Evolutionary conservation across 352 stramenopile species (phyloP), one percentile per base, ranked within the genome.

Genomic region (Phytophthora pini): DNA sequence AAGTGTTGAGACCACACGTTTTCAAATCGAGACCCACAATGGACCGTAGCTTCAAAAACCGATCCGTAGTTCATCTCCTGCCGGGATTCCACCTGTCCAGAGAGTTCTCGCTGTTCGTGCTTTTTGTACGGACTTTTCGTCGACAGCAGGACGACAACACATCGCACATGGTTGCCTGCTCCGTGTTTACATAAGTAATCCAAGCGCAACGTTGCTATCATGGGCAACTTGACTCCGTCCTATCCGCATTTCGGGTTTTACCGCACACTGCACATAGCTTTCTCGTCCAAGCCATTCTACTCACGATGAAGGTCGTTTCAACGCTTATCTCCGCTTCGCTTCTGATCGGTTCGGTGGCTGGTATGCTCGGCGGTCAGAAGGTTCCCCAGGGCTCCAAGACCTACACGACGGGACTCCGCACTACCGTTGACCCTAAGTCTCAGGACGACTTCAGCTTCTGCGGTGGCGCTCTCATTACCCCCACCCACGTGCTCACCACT

Each of bases 401-500:
- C 22, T 86, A 83, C 66, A 70, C 52, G 26, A 68, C 58, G 3
- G 78, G 76, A 22, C 56, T 85, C 26, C 76, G 76, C 44, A 34
- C 34, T 10, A 74, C 65, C 7, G 54, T 74, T 24, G 54, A 78
- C 31, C 58, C 68, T n/a, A 55, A 61, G 3, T 59, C 41, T 0
- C 6, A 11, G 5, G 50, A 72, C 12, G 51, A 68, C 32, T 64
- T 63, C 49, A 76, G 36, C 36, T 68, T 60, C 47, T 77, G 70
- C 50, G 65, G 50, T 10, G 65, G 55, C 4, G 60, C 20, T 24
- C 61, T 77, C 4, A 68, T 77, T 34, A 41, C 55, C 0, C 58
- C 60, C 4, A 65, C 39, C 10, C 47, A 72, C 27, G 70, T 77
- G 11, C 65, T 77, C 20, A 72, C 70, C 34, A 66, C 70, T 17